phyloP scores from a whole-genome alignment of 2,329 filamentous ascomycete genomes.

The Didymella sp. region DNA sequence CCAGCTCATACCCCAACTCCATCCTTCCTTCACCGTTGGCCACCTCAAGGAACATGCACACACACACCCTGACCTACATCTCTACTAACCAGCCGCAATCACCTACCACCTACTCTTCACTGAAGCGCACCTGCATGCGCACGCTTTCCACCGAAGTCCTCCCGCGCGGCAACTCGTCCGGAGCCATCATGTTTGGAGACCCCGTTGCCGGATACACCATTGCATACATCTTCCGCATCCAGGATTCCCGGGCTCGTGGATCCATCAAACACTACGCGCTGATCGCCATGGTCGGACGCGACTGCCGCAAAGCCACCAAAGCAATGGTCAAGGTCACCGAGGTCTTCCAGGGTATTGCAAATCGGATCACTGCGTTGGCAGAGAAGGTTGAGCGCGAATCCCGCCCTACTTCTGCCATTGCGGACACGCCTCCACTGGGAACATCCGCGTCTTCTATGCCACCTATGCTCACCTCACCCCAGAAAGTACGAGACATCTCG shows the following conservation, averaged over 20 bases:
- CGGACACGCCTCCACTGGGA: slow-evolving; percentile 42
- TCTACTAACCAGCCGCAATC: slow-evolving; percentile 64
- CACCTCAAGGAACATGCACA: slow-evolving; percentile 54
- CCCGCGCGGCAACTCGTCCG: slow-evolving; percentile 62
- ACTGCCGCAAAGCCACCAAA: slow-evolving; percentile 58
- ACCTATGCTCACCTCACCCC: slow-evolving; percentile 38
- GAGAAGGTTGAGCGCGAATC: slow-evolving; percentile 50
- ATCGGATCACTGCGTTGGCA: slow-evolving; percentile 56
- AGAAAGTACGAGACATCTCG: slow-evolving; percentile 38
- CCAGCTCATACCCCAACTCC: slow-evolving; percentile 42
- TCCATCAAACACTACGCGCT: slow-evolving; percentile 64
- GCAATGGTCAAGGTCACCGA: slow-evolving; percentile 51
- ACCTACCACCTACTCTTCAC: slow-evolving; percentile 60
- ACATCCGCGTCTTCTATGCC: slow-evolving; percentile 39
- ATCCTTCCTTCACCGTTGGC: slow-evolving; percentile 53
- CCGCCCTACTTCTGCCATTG: slow-evolving; percentile 40
- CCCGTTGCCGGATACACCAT: slow-evolving; percentile 64
- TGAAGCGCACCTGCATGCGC: slow-evolving; percentile 64
- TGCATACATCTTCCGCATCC: slow-evolving; percentile 65
- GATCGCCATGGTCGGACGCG: slow-evolving; percentile 63
- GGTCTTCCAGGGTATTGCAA: slow-evolving; percentile 62
- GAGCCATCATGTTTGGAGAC: slow-evolving; percentile 66
- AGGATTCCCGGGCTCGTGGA: slow-evolving; percentile 64
- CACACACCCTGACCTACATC: slow-evolving; percentile 64
- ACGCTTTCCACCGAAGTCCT: slow-evolving; percentile 65